These are phyloP conservation scores for Apodospora peruviana DNA, from an alignment of 495 filamentous ascomycete species.

Conservation along the genomic window DNA sequence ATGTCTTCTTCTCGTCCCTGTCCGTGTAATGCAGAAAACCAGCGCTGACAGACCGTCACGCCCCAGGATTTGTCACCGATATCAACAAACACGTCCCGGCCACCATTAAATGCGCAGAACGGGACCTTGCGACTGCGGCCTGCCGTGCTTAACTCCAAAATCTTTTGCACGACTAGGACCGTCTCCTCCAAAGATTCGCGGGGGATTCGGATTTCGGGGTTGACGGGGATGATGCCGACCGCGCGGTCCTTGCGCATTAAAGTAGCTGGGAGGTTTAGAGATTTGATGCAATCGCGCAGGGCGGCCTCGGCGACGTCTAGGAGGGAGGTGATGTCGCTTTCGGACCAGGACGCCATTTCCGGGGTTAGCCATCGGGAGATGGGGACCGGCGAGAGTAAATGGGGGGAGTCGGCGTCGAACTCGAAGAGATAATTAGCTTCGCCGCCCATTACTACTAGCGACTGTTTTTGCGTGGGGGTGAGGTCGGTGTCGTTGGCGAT, in stretches of 20 bases:
- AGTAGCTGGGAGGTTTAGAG: constrained; percentile 67
- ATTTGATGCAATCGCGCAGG: constrained; percentile 69
- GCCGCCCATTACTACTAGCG: constrained; percentile 80
- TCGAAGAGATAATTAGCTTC: constrained; percentile 86
- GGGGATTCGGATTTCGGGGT: constrained; percentile 57
- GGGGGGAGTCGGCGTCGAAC: constrained; percentile 51
- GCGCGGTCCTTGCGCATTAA: constrained; percentile 88
- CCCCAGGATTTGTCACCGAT: constrained; percentile 98
- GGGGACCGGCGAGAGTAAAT: constrained; percentile 57
- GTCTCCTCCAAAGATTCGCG: constrained; percentile 94
- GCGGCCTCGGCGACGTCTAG: constrained; percentile 83
- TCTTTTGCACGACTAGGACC: constrained; percentile 87
- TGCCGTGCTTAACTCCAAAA: constrained; percentile 68
- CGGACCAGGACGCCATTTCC: constrained; percentile 82
- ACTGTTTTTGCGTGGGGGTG: constrained; percentile 58
- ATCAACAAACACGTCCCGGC: constrained; percentile 96
- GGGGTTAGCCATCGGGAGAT: constrained; percentile 72
- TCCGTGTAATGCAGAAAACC: constrained; percentile 64
- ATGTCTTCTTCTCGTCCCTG: constrained; percentile 13
- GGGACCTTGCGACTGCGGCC: constrained; percentile 54
- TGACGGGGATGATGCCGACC: constrained; percentile 75
- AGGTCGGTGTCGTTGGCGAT: constrained; percentile 60
- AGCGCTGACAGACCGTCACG: constrained; percentile 85
- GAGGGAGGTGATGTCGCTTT: constrained; percentile 68
- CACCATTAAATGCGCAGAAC: constrained; percentile 98